A percentile compares a stretch with the other conserved stretches of the same genome.
Evolutionary conservation across 805 yeast genomes (phyloP).

Genomic region (Saccharomycopsis sp.): DNA sequence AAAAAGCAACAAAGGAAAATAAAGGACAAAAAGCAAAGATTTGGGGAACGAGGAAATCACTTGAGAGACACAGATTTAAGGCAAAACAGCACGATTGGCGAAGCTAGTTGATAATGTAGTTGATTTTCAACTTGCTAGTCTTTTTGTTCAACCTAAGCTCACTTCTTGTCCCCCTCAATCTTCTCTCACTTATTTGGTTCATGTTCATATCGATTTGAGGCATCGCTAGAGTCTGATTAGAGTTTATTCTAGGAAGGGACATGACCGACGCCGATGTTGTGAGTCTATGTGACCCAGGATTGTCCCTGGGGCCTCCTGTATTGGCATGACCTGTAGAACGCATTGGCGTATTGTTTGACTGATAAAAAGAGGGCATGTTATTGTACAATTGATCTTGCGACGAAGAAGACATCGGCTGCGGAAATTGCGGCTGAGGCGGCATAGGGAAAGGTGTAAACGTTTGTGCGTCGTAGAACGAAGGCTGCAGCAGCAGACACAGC

Average conservation of each 20-base stretch:
- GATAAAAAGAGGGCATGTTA: background rate
- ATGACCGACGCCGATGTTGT: background rate
- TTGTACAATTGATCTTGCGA: background rate
- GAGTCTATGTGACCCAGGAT: background rate
- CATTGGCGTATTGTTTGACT: background rate
- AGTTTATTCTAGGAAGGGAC: background rate
- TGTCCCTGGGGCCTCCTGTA: background rate
- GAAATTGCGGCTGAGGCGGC: background rate
- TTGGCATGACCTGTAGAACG: background rate
- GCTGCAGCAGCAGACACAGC: conserved; percentile 1
- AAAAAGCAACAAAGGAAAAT: conserved; percentile 3
- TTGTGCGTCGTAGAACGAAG: background rate
- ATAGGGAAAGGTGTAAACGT: background rate
- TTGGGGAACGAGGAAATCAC: conserved; percentile 5
- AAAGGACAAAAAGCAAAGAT: conserved; percentile 13
- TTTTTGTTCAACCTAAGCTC: background rate
- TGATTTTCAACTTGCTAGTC: background rate
- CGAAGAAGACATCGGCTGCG: background rate
- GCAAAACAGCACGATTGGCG: background rate
- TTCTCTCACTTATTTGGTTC: background rate
- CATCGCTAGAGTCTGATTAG: background rate
- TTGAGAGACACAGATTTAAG: background rate
- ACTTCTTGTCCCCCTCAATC: background rate
- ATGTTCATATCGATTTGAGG: background rate
- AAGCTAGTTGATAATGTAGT: background rate